Percentiles rank a stretch among this genome's conserved stretches.
phyloP scores from a whole-genome alignment of 73 alveolate species.

The Breviolum minutum region DNA sequence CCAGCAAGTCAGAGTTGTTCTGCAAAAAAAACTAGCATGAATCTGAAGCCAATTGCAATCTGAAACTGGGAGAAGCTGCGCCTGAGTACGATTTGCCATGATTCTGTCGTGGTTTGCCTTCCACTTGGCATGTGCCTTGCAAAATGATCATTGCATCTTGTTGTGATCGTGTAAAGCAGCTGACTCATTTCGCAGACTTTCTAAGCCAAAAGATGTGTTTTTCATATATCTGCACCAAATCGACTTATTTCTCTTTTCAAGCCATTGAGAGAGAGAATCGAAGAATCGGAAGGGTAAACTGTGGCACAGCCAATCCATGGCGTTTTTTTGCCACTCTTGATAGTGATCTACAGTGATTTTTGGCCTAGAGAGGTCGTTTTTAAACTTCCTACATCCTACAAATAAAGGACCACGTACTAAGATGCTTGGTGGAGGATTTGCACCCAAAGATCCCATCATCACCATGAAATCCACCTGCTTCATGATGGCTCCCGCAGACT shows the following conservation, averaged over 20 bases:
- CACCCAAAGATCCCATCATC: background rate
- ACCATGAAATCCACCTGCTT: constrained; percentile 17
- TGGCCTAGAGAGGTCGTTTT: no score
- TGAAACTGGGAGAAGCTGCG: background rate
- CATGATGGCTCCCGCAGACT: constrained; percentile 70
- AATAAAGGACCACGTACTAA: background rate
- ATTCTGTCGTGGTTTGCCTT: constrained; percentile 52
- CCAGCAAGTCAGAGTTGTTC: constrained; percentile 84
- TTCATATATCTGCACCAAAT: no score
- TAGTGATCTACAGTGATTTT: no score
- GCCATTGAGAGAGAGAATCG: no score
- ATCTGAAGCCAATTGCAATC: background rate
- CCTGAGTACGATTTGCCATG: constrained; percentile 43
- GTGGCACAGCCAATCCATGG: no score
- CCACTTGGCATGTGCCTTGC: constrained; percentile 76
- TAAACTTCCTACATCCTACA: background rate
- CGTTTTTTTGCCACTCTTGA: no score
- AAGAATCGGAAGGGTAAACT: no score
- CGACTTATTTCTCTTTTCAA: no score
- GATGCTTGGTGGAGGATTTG: background rate
- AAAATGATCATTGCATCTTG: background rate
- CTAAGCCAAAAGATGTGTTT: no score
- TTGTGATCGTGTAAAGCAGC: background rate
- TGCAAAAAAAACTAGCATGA: background rate
- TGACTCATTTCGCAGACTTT: background rate